Conservation (phyloP, 1,139 yeast genomes). For the Candida gigantensis region DNA sequence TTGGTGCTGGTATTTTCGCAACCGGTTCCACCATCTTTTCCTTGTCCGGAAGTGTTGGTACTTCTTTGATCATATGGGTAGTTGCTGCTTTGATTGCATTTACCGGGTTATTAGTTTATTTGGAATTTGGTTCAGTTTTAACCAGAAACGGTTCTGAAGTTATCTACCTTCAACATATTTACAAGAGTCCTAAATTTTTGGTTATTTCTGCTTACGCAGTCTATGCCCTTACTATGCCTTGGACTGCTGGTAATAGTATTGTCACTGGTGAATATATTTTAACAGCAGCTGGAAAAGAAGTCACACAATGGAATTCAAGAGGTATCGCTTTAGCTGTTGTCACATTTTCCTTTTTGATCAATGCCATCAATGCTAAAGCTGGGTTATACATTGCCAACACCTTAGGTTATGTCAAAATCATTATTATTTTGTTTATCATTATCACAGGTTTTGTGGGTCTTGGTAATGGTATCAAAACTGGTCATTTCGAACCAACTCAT, state of each 20-base stretch:
- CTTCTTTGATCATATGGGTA: conserved; percentile 72
- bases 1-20: conserved; percentile 88
- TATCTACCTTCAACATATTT: conserved; percentile 76
- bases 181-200: conserved; percentile 65
- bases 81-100: conserved; percentile 75
- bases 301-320: conserved; percentile 74
- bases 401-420: conserved; percentile 71
- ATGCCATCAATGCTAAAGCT: conserved; percentile 59
- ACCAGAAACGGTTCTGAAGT: conserved; percentile 90
- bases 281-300: conserved; percentile 69
- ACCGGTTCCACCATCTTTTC: conserved; percentile 77
- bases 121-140: conserved; percentile 83
- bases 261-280: conserved; percentile 54
- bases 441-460: conserved; percentile 83
- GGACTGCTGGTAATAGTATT: conserved; percentile 78
- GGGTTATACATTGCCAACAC: conserved; percentile 71
- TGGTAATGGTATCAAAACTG: conserved; percentile 63
- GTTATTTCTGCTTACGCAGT: conserved; percentile 76
- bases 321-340: conserved; percentile 75
- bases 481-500: conserved; percentile 51
- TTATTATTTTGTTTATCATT: conserved; percentile 64
- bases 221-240: conserved; percentile 74
- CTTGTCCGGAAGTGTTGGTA: conserved; percentile 74
- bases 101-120: conserved; percentile 72
- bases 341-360: conserved; percentile 68